Evolutionary conservation across 129 eudicot genomes (phyloP), one percentile per base, ranked within the genome.

Genomic region (Gnaphalium uliginosum): DNA sequence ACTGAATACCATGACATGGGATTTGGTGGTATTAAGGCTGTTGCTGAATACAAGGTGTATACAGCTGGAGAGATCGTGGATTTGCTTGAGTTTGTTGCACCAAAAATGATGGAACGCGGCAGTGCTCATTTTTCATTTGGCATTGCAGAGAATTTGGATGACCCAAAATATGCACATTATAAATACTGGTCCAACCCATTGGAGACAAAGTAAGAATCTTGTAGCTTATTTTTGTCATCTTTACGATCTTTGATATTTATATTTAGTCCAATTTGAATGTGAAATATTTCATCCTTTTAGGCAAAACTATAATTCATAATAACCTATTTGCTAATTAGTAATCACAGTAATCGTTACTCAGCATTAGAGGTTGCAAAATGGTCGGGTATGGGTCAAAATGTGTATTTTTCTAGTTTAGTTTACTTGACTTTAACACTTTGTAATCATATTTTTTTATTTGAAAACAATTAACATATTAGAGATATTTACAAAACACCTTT

Each of bases 1-100:
- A 94, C 97, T 4, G 99, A 94, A 79, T 94, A 94, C 73, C 96
- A 90, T 74, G 99, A 94, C 66, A 94, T 94, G 97, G 97, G 96
- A 59, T 58, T 89, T 85, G 81, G 88, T 64, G 99, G 99, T 58
- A 79, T 89, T 66, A 89, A 89, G 73, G 97, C 99, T 74, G 92
- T 91, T 79, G 85, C 93, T 25, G 99, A 91, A 51, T 94, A 89
- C 86, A 89, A 89, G 86, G 94, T 59, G 43, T 94, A 89, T 74
- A 94, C 99, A 50, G 90, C 96, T 71, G 87, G 84, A 7, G 99
- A 94, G 11, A 50, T 89, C 8, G 71, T 91, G 59, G 99, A 91
- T 30, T 39, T 94, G 88, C 79, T 94, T 8, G 81, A 82, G 72
- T 94, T 81, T 83, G 96, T 94, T 75, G 99, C 99, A 54, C 99